These are phyloP conservation scores for Alternaria arborescens DNA, from an alignment of 2,329 filamentous ascomycete species.

Conservation along the genomic window DNA sequence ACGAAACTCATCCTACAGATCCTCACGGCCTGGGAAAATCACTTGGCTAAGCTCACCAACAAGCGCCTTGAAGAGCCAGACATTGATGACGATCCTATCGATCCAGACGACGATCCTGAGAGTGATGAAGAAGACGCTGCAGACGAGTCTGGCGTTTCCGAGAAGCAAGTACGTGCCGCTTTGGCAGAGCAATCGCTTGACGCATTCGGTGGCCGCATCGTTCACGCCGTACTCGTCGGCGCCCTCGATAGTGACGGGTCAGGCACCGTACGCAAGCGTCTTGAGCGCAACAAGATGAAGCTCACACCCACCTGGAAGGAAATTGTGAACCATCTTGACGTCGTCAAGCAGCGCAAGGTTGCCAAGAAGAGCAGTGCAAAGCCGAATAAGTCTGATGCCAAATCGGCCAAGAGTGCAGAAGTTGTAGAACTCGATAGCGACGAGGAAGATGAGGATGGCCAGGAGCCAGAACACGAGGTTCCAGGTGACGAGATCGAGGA, in stretches of 20 bases:
- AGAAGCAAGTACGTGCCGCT: conserved; percentile 70
- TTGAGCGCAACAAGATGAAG: conserved; percentile 80
- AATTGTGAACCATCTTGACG: conserved; percentile 79
- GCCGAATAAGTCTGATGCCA: conserved; percentile 49
- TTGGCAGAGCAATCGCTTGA: conserved; percentile 87
- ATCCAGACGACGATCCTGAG: conserved; percentile 69
- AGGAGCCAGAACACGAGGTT: conserved; percentile 35
- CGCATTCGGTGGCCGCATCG: conserved; percentile 83
- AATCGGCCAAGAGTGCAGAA: conserved; percentile 54
- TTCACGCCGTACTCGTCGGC: conserved; percentile 78
- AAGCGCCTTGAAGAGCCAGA: conserved; percentile 54
- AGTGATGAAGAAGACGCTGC: conserved; percentile 65
- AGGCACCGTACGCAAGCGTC: conserved; percentile 69
- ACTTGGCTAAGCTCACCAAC: conserved; percentile 56
- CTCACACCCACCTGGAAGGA: conserved; percentile 88
- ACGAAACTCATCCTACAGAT: conserved; percentile 75
- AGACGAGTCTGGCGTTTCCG: conserved; percentile 53
- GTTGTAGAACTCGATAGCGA: conserved; percentile 47
- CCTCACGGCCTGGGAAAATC: conserved; percentile 78
- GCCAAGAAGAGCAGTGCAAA: conserved; percentile 29
- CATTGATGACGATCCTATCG: conserved; percentile 77
- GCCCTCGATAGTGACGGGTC: conserved; percentile 69
- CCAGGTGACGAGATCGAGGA: conserved; percentile 44
- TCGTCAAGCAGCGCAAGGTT: conserved; percentile 57
- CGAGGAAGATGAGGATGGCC: conserved; percentile 43